Conservation (phyloP, 2,329 filamentous ascomycete species). For the Cytospora paraplurivora region DNA sequence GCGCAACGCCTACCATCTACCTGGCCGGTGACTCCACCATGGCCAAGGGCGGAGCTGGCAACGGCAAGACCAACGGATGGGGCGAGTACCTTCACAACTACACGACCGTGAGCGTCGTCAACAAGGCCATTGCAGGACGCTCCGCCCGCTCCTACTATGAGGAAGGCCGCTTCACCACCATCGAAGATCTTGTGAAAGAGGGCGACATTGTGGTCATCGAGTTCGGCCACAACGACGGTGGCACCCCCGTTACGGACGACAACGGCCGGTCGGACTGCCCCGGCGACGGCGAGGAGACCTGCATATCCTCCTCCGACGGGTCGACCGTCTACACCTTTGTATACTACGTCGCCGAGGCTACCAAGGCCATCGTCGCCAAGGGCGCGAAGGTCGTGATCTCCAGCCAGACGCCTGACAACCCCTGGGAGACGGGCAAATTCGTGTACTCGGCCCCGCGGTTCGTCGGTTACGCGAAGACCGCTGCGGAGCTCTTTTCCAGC, state of each 20-base stretch:
- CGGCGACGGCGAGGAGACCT: constrained; percentile 55
- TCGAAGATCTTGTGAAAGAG: constrained; percentile 50
- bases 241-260: constrained; percentile 53
- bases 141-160: constrained; percentile 63
- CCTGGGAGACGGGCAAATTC: constrained; percentile 59
- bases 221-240: constrained; percentile 73
- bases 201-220: constrained; percentile 69
- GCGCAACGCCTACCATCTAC: constrained; percentile 45
- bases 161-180: constrained; percentile 60
- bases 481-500: constrained; percentile 44
- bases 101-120: constrained; percentile 51
- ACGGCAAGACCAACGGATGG: constrained; percentile 53
- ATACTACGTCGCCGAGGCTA: constrained; percentile 35
- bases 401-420: constrained; percentile 62
- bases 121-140: constrained; percentile 64
- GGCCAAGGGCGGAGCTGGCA: constrained; percentile 46
- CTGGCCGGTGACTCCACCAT: constrained; percentile 59
- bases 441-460: constrained; percentile 53
- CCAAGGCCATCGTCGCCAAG: constrained; percentile 45
- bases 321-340: constrained; percentile 38
- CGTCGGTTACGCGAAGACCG: constrained; percentile 50
- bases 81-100: constrained; percentile 58
- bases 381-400: constrained; percentile 63
- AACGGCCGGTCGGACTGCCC: constrained; percentile 63
- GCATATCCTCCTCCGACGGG: constrained; percentile 41